Percentiles rank a stretch among this genome's conserved stretches.
These are phyloP conservation scores for Tetracladium maxilliforme DNA, from an alignment of 2,329 filamentous ascomycete genomes.

Conservation along the genomic window DNA sequence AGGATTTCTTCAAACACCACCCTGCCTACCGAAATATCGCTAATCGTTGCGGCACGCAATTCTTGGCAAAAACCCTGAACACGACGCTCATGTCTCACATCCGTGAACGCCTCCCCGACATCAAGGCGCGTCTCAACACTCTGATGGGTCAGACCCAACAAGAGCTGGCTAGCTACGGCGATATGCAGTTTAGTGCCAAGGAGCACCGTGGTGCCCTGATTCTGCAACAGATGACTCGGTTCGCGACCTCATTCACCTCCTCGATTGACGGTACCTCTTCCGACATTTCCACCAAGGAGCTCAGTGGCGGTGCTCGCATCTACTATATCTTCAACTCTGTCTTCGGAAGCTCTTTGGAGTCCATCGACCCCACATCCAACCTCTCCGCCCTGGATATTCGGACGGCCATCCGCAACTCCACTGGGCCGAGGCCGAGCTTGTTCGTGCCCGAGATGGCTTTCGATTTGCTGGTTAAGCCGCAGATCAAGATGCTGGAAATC, in stretches of 20 bases:
- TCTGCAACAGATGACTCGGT: slow-evolving; percentile 93
- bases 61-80: slow-evolving; percentile 86
- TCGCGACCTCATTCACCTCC: slow-evolving; percentile 93
- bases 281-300: slow-evolving; percentile 95
- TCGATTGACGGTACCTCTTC: slow-evolving; percentile 98
- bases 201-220: slow-evolving; percentile 93
- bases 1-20: slow-evolving; percentile 94
- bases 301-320: slow-evolving; percentile 86
- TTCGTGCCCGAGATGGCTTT: slow-evolving; percentile 98
- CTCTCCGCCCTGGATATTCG: slow-evolving; percentile 89
- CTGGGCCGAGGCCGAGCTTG: slow-evolving; percentile 82
- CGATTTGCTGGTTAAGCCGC: slow-evolving; percentile 91
- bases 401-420: slow-evolving; percentile 96
- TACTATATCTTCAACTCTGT: slow-evolving; percentile 99
- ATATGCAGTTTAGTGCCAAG: slow-evolving; percentile 94
- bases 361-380: slow-evolving; percentile 91
- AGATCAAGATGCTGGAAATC: slow-evolving; percentile 92
- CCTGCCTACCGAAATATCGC: slow-evolving; percentile 96
- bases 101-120: slow-evolving; percentile 86
- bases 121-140: slow-evolving; percentile 94
- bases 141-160: slow-evolving; percentile 99
- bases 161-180: slow-evolving; percentile 92
- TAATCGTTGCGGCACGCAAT: slow-evolving; percentile 83
- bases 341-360: slow-evolving; percentile 90
- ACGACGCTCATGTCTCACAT: slow-evolving; percentile 93